phyloP scores from a whole-genome alignment of 176 grass and related monocot species.

The Bonia amplexicaulis region DNA sequence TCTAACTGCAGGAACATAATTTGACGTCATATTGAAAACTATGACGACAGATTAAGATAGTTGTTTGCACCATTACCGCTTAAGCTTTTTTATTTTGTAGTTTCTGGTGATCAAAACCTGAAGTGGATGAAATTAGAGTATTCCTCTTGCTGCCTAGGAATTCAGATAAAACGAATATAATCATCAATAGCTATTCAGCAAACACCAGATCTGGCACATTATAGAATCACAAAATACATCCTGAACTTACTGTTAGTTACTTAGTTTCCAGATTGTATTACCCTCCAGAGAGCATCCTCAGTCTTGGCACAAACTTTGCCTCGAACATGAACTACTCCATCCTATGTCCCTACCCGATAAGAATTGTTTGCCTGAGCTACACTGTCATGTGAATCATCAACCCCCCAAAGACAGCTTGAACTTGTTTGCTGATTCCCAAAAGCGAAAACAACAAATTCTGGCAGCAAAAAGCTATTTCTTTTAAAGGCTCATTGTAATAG shows the following conservation, averaged over 20 bases:
- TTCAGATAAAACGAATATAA: background rate
- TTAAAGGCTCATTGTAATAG: background rate
- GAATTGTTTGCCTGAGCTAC: background rate
- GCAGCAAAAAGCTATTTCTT: background rate
- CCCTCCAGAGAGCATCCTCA: background rate
- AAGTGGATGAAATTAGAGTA: background rate
- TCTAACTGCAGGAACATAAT: background rate
- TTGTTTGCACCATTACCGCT: background rate
- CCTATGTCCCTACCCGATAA: background rate
- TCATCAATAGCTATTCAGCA: background rate
- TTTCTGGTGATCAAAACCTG: background rate
- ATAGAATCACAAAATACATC: background rate
- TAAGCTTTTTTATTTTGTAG: background rate
- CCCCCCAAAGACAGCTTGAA: background rate
- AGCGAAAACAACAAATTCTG: background rate
- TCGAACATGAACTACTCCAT: background rate
- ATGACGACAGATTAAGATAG: background rate
- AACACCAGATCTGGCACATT: background rate
- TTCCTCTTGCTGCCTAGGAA: background rate
- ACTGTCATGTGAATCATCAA: background rate
- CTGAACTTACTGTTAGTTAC: background rate
- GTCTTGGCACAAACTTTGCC: background rate
- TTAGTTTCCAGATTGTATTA: background rate
- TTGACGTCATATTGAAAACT: background rate
- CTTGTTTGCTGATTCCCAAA: background rate